A percentile compares a stretch with the other conserved stretches of the same genome.
These are phyloP conservation scores for Hansfordia pulvinata DNA, from an alignment of 2,329 filamentous ascomycete species.

Conservation along the genomic window DNA sequence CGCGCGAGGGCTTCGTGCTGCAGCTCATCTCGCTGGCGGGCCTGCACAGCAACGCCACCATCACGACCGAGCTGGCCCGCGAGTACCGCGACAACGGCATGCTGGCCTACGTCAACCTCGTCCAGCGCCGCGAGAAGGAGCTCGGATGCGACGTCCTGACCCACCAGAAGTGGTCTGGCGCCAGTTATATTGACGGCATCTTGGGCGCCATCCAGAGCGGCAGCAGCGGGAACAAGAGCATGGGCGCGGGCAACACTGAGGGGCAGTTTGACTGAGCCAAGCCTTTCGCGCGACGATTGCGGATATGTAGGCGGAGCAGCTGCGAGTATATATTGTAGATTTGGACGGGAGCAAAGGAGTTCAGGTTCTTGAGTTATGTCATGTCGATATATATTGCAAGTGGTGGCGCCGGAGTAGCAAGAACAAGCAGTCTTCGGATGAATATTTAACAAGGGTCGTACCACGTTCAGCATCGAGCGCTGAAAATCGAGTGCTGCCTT, in stretches of 20 bases:
- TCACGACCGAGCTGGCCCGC: constrained; percentile 60
- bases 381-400: too few species aligned
- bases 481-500: too few species aligned
- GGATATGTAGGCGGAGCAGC: too few species aligned
- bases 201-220: constrained; percentile 83
- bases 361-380: too few species aligned
- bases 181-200: constrained; percentile 72
- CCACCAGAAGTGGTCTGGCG: constrained; percentile 75
- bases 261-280: constrained; percentile 41
- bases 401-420: too few species aligned
- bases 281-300: too few species aligned
- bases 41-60: constrained; percentile 50
- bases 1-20: constrained; percentile 66
- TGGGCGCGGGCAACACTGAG: constrained; percentile 92
- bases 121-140: constrained; percentile 85
- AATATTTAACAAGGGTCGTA: too few species aligned
- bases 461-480: too few species aligned
- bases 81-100: constrained; percentile 86
- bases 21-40: constrained; percentile 56
- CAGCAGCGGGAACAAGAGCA: constrained; percentile 77
- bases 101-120: constrained; percentile 90
- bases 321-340: too few species aligned
- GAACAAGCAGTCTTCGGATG: too few species aligned
- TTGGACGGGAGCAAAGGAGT: too few species aligned
- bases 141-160: constrained; percentile 84